phyloP scores from a whole-genome alignment of 140 eudicot genomes.

The Bidens hawaiensis region DNA sequence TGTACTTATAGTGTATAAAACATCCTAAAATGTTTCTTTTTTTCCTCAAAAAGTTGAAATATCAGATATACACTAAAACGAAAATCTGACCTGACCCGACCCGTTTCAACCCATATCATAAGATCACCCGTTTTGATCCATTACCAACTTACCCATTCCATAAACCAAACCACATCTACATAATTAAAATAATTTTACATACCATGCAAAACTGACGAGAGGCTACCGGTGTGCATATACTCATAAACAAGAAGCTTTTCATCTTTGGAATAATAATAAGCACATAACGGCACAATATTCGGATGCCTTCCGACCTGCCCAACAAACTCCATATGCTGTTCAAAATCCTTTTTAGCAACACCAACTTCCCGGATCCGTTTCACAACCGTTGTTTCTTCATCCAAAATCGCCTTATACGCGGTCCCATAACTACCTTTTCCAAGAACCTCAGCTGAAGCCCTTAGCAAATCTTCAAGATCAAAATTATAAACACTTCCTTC shows the following conservation, averaged over 20 bases:
- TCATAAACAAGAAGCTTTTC: conserved; percentile 91
- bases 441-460: conserved; percentile 94
- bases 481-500: conserved; percentile 67
- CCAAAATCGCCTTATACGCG: conserved; percentile 77
- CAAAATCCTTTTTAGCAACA: conserved; percentile 69
- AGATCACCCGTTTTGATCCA: background rate
- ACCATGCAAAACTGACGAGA: conserved; percentile 79
- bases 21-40: background rate
- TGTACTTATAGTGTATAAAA: background rate
- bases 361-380: conserved; percentile 70
- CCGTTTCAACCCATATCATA: background rate
- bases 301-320: conserved; percentile 58
- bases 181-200: conserved; percentile 12
- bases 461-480: conserved; percentile 79
- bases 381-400: conserved; percentile 72
- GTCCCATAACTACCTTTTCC: conserved; percentile 92
- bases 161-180: background rate
- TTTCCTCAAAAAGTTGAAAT: background rate
- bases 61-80: too few species aligned
- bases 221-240: conserved; percentile 69
- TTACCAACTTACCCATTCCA: background rate
- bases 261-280: conserved; percentile 83
- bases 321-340: conserved; percentile 80
- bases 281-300: conserved; percentile 62
- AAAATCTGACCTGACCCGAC: background rate